Base-by-base conservation (phyloP, 2,329 filamentous ascomycete genomes). In the Phaeoacremonium minimum region DNA sequence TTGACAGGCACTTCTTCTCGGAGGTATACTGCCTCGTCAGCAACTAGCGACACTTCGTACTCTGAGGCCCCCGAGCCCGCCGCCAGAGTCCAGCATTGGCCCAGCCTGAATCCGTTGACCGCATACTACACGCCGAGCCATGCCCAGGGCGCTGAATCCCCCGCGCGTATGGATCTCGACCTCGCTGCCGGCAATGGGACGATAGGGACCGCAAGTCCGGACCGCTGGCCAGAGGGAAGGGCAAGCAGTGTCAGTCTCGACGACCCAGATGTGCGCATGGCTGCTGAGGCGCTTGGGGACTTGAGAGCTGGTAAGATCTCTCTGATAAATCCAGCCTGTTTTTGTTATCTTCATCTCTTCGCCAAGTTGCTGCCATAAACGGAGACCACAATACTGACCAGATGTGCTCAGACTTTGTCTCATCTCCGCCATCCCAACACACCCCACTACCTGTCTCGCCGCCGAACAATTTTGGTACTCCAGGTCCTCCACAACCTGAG, bases 241-340 rank as follows among this genome's bases (percentile, higher is more conserved):
- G 60, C 69, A 5, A 63, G 63, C 38, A 77, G 71, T 41, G 71
- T 80, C 32, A 78, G 65, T 41, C 57, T 84, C 18, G 80, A 84
- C 49, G 80, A 84, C 45, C 79, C 80, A 4, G 79, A 83, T 49
- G 80, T 85, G 22, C 71, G 79, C 29, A 67, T 83, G 48, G 85
- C 85, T 16, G 85, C 85, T 18, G 83, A 89, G 58, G 85, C 85
- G 7, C 65, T 90, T 12, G 84, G 85, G 33, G 83, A 87, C 48
- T 69, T 90, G 42, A 74, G 81, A 61, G 80, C 84, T 50, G 83
- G 85, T 88, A 66, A 54, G 73, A 37, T 18, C 26, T 20, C 15
- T 17, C 28, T 18, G n/a, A 17, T 15, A 22, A 33, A 18, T 22
- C 4, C 19, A 16, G 14, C 22, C 15, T n/a, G n/a, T n/a, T n/a